Evolutionary conservation across 2,329 filamentous ascomycete genomes (phyloP).

Genomic region (Trichophyton verrucosum): DNA sequence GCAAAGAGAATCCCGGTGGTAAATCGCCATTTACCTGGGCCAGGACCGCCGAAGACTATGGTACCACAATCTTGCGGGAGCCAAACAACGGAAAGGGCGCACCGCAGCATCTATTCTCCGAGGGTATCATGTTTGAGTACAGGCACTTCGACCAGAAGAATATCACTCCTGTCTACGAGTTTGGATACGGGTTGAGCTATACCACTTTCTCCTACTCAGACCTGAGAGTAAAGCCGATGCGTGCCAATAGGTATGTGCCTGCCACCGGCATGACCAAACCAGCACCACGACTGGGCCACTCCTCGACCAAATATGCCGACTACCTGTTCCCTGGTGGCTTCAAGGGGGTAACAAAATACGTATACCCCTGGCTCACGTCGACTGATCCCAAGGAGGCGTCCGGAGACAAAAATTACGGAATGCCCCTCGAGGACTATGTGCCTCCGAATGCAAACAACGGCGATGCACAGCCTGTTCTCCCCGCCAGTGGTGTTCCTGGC

Average conservation of each 20-base stretch:
- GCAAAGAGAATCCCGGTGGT: slow-evolving; percentile 49
- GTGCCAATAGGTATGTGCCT: slow-evolving; percentile 40
- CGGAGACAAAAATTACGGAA: slow-evolving; percentile 43
- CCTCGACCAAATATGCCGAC: slow-evolving; percentile 37
- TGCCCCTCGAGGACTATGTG: slow-evolving; percentile 37
- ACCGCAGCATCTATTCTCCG: slow-evolving; percentile 48
- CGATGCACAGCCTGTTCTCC: slow-evolving; percentile 43
- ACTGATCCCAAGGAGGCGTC: slow-evolving; percentile 43
- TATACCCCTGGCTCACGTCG: slow-evolving; percentile 53
- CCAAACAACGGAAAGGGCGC: slow-evolving; percentile 45
- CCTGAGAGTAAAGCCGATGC: slow-evolving; percentile 36
- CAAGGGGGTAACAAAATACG: slow-evolving; percentile 41
- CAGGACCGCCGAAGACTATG: slow-evolving; percentile 41
- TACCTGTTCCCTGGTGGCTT: slow-evolving; percentile 46
- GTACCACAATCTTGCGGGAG: slow-evolving; percentile 44
- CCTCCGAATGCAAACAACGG: slow-evolving; percentile 41
- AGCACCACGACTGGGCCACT: slow-evolving; percentile 42
- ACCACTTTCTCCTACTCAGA: slow-evolving; percentile 47
- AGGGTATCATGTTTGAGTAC: slow-evolving; percentile 50
- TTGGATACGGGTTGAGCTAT: slow-evolving; percentile 48
- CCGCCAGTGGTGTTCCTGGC: slow-evolving; percentile 47
- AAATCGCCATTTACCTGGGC: slow-evolving; percentile 53
- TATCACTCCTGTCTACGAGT: slow-evolving; percentile 46
- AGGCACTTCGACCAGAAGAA: slow-evolving; percentile 39
- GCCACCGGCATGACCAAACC: slow-evolving; percentile 40